Conservation (phyloP, 2,329 filamentous ascomycete genomes). For the Nemania diffusa region DNA sequence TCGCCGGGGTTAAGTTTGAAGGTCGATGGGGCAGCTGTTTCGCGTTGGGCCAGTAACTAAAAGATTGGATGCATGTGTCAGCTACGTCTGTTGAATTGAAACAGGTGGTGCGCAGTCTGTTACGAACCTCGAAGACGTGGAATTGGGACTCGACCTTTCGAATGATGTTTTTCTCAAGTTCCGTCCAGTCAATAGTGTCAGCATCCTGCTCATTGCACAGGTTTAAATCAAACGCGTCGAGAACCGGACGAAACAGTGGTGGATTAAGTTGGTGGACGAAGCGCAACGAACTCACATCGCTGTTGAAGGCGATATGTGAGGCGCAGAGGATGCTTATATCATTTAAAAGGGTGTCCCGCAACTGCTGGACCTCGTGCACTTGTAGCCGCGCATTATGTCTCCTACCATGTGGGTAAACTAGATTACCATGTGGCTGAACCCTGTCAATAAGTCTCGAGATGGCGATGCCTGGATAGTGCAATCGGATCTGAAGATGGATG, state of each 20-base stretch:
- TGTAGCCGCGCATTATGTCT: no score
- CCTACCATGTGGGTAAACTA: no score
- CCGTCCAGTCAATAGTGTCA: slow-evolving; percentile 1
- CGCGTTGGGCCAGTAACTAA: slow-evolving; percentile 1
- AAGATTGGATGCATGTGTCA: background rate
- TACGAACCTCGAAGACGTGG: background rate
- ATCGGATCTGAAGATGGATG: background rate
- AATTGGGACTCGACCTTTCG: background rate
- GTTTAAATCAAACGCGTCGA: slow-evolving; percentile 1
- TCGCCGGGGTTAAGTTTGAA: background rate
- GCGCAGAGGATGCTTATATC: slow-evolving; percentile 14
- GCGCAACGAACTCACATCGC: background rate
- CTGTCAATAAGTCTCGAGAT: background rate
- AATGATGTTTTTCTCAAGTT: background rate
- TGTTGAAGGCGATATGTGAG: slow-evolving; percentile 3
- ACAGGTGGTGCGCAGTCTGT: background rate
- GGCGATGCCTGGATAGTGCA: background rate
- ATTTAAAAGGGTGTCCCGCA: background rate
- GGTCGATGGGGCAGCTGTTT: background rate
- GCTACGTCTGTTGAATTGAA: background rate
- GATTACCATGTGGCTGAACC: background rate
- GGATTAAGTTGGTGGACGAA: background rate
- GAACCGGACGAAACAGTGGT: background rate
- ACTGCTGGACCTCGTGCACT: background rate
- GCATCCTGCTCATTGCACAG: background rate